Evolutionary conservation across 2,329 filamentous ascomycete genomes (phyloP).

Genomic region (Alternaria arborescens): DNA sequence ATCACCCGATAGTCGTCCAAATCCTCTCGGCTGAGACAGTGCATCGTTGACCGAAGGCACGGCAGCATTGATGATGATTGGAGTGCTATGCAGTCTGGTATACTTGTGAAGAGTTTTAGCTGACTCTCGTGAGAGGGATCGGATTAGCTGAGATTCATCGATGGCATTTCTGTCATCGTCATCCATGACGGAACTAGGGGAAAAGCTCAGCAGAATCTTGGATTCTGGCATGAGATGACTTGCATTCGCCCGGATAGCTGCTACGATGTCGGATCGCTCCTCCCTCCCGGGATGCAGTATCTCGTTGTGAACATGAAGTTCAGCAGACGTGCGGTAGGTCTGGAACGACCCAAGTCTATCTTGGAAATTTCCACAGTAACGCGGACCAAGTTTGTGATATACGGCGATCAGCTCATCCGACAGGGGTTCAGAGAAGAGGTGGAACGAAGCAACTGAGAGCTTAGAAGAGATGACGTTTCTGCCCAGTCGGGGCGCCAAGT

Average conservation of each 20-base stretch:
- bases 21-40: constrained; percentile 79
- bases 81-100: constrained; percentile 76
- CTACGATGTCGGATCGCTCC: constrained; percentile 88
- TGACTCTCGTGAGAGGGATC: constrained; percentile 76
- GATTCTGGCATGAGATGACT: constrained; percentile 82
- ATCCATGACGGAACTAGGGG: constrained; percentile 80
- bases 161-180: constrained; percentile 77
- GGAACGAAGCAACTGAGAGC: constrained; percentile 90
- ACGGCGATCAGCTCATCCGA: constrained; percentile 94
- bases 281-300: constrained; percentile 88
- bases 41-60: constrained; percentile 89
- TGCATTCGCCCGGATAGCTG: constrained; percentile 85
- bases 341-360: constrained; percentile 95
- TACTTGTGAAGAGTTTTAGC: constrained; percentile 73
- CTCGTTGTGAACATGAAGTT: constrained; percentile 90
- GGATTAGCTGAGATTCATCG: constrained; percentile 77
- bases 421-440: constrained; percentile 85
- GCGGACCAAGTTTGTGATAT: constrained; percentile 85
- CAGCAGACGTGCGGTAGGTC: constrained; percentile 92
- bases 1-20: constrained; percentile 82
- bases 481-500: constrained; percentile 79
- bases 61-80: constrained; percentile 87
- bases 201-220: constrained; percentile 82
- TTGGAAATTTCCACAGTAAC: constrained; percentile 96
- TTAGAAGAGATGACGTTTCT: constrained; percentile 76